Evolutionary conservation across 306 rosid genomes (phyloP), one percentile per base, ranked within the genome.

Genomic region (Dalbergia oliveri): DNA sequence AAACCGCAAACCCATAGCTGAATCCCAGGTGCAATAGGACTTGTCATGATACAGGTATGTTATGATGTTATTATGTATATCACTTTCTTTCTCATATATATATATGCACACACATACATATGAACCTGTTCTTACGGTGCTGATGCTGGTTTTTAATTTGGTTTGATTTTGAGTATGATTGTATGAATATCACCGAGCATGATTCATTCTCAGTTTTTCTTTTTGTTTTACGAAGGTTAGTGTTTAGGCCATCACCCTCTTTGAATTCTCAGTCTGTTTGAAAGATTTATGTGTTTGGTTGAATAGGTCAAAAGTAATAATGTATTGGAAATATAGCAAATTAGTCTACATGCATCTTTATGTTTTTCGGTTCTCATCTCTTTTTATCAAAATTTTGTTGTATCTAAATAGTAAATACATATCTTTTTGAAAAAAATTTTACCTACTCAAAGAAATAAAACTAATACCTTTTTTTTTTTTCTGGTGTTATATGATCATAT

Each of bases 21-120:
- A 77, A 61, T 41, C 66, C 68, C 67, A 61, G 54, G 43, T 80
- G 67, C 71, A 51, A 68, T 43, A 49, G 79, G 66, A 66, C 16
- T 43, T 73, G 70, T 26, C 31, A 26, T 44, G 10, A 18, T 61
- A 62, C 43, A 6, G 14, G n/a, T 65, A 9, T 43, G 6, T 69
- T 26, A 26, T 26, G 31, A 26, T 26, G 31, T 26, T 26, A 26
- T 26, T 26, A 66, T 15, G 15, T 12, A 23, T 5, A 16, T 50
- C 41, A 34, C 65, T 47, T 76, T 54, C 62, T 43, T 63, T 71
- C 79, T 64, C 44, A 50, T 66, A 37, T 5, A 6, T 37, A 3
- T 3, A 70, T 43, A 62, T n/a, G 16, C 1, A 56, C 16, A 12
- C 44, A 3, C 2, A 26, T 26, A 26, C 31, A 26, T 26, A 26